Percentiles rank a stretch among this genome's conserved stretches.
phyloP scores from a whole-genome alignment of 2,329 filamentous ascomycete genomes.

The Claviceps citrina region DNA sequence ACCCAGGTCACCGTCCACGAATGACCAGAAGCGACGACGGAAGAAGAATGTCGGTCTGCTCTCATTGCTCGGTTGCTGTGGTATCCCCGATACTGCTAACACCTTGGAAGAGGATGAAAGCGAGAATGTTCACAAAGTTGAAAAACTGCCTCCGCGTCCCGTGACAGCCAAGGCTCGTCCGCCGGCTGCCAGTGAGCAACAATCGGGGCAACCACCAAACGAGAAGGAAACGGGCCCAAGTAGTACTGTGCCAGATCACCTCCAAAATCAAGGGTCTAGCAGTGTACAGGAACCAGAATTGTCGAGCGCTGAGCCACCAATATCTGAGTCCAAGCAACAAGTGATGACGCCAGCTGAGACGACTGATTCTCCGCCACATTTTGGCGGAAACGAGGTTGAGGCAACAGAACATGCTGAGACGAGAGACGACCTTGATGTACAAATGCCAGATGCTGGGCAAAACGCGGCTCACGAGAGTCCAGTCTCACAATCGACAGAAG shows the following conservation, averaged over 20 bases:
- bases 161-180: slow-evolving; percentile 39
- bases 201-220: slow-evolving; percentile 23
- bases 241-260: slow-evolving; percentile 21
- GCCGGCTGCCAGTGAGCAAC: slow-evolving; percentile 36
- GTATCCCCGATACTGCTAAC: slow-evolving; percentile 44
- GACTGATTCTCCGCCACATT: slow-evolving; percentile 27
- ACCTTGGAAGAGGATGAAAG: slow-evolving; percentile 34
- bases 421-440: slow-evolving; percentile 43
- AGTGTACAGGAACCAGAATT: slow-evolving; percentile 30
- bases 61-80: slow-evolving; percentile 52
- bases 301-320: slow-evolving; percentile 24
- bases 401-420: slow-evolving; percentile 18
- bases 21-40: slow-evolving; percentile 38
- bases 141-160: slow-evolving; percentile 39
- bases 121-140: slow-evolving; percentile 41
- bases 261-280: slow-evolving; percentile 29
- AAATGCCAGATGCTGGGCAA: slow-evolving; percentile 49
- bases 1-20: slow-evolving; percentile 34
- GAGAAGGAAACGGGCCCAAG: slow-evolving; percentile 33
- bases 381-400: slow-evolving; percentile 12
- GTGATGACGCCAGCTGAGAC: slow-evolving; percentile 20
- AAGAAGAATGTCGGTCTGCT: slow-evolving; percentile 40
- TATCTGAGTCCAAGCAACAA: slow-evolving; percentile 35
- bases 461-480: slow-evolving; percentile 32
- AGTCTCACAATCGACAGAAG: slow-evolving; percentile 22